A percentile compares a stretch with the other conserved stretches of the same genome.
Conservation (phyloP, 2,329 filamentous ascomycete genomes). For the Sclerotinia nivalis region DNA sequence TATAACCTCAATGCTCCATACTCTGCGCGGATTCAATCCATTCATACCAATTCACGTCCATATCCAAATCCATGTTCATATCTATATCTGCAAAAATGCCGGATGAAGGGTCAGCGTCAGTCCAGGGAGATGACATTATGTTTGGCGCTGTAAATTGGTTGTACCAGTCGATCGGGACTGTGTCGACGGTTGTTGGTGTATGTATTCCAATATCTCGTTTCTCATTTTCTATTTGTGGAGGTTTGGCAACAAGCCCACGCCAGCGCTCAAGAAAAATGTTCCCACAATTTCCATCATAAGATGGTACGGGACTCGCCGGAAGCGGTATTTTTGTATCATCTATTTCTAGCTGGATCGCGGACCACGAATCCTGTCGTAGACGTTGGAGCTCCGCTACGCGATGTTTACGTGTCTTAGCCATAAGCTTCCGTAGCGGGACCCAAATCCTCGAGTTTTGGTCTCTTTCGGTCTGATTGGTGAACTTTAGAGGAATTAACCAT, state of each 20-base stretch:
- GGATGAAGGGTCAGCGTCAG: constrained; percentile 31
- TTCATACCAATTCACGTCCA: constrained; percentile 44
- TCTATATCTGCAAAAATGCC: constrained; percentile 35
- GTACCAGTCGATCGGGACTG: neutral
- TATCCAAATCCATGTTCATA: constrained; percentile 39
- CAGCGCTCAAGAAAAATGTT: constrained; percentile 39
- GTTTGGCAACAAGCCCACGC: constrained; percentile 37
- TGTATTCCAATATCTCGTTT: neutral
- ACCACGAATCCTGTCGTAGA: constrained; percentile 37
- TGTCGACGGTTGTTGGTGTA: neutral
- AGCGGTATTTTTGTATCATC: constrained; percentile 30
- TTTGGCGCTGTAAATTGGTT: constrained; percentile 27
- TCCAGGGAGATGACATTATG: constrained; percentile 36
- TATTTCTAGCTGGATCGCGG: constrained; percentile 32
- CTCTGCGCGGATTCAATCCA: constrained; percentile 44
- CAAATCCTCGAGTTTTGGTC: constrained; percentile 56
- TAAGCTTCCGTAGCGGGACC: constrained; percentile 59
- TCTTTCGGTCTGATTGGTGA: constrained; percentile 26
- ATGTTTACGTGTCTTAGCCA: constrained; percentile 53
- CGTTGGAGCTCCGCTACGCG: constrained; percentile 41
- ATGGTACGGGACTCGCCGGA: constrained; percentile 39
- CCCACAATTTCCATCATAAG: constrained; percentile 28
- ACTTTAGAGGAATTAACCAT: constrained; percentile 28
- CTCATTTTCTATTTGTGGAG: neutral
- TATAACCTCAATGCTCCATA: constrained; percentile 21